Conservation (phyloP, 139 green algal genomes). For the Yamagishiella unicocca region DNA sequence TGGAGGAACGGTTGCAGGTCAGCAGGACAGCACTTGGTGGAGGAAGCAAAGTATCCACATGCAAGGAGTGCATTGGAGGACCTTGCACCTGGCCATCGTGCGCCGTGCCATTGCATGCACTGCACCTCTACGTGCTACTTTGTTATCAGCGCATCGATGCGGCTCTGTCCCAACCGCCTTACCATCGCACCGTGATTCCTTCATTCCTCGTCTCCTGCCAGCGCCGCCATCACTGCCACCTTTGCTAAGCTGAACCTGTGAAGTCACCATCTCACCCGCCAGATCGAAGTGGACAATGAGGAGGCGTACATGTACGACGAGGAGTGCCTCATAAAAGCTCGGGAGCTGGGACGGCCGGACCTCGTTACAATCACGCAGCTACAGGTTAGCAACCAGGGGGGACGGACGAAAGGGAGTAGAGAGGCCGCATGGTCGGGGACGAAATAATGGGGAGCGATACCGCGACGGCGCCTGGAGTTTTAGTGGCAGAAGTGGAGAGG, state of each 20-base stretch:
- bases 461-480: not conserved
- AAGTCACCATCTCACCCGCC: not conserved
- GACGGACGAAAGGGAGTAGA: too few relatives aligned
- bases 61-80: too few relatives aligned
- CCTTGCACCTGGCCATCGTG: too few relatives aligned
- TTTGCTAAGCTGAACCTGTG: not conserved
- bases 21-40: too few relatives aligned
- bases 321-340: constrained; percentile 84
- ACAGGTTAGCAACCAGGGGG: not conserved
- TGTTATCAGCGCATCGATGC: too few relatives aligned
- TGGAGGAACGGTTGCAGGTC: not conserved
- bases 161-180: too few relatives aligned
- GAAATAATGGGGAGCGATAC: not conserved
- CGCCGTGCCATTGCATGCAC: too few relatives aligned
- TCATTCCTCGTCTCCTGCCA: not conserved
- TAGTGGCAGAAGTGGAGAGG: not conserved
- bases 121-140: too few relatives aligned
- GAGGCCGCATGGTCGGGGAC: not conserved
- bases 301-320: constrained; percentile 88
- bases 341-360: constrained; percentile 81
- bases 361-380: constrained; percentile 78
- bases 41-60: too few relatives aligned
- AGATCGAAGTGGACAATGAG: constrained; percentile 72
- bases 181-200: not conserved
- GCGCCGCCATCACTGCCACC: not conserved